Conservation (phyloP, 2,329 filamentous ascomycete genomes). For the Volutella citrinella region DNA sequence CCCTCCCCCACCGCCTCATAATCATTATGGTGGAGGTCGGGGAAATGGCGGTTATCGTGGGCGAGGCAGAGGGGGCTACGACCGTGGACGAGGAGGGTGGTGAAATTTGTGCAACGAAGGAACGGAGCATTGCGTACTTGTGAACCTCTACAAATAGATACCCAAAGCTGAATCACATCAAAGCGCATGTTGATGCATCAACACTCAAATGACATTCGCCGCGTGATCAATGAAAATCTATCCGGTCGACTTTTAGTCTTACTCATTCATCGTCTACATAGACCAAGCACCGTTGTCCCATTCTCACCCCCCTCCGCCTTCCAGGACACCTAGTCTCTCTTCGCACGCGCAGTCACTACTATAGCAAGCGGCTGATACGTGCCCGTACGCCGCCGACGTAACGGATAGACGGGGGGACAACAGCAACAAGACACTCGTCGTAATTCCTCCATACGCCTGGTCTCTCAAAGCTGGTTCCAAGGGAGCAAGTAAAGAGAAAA, state of each 20-base stretch:
- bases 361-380: background rate
- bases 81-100: conserved; percentile 28
- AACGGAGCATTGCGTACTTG: no score
- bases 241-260: conserved; percentile 27
- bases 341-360: conserved; percentile 3
- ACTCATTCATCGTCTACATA: conserved; percentile 29
- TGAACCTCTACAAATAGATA: no score
- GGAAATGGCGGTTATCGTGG: conserved; percentile 25
- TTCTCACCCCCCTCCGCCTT: conserved; percentile 4
- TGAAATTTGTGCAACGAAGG: conserved; percentile 1
- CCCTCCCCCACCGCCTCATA: conserved; percentile 20
- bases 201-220: no score
- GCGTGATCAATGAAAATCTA: conserved; percentile 15
- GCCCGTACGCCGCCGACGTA: no score
- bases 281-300: conserved; percentile 16
- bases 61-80: conserved; percentile 29
- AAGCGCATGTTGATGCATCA: no score
- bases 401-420: no score
- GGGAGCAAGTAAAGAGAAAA: conserved; percentile 12
- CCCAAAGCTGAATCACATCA: no score
- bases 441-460: conserved; percentile 11
- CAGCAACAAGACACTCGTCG: conserved; percentile 8
- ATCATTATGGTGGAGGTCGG: conserved; percentile 20
- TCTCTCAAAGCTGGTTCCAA: conserved; percentile 10
- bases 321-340: no score